Evolutionary conservation across 2,329 filamentous ascomycete species (phyloP), one percentile per base, ranked within the genome.

Genomic region (Fonsecaea pugnacius): DNA sequence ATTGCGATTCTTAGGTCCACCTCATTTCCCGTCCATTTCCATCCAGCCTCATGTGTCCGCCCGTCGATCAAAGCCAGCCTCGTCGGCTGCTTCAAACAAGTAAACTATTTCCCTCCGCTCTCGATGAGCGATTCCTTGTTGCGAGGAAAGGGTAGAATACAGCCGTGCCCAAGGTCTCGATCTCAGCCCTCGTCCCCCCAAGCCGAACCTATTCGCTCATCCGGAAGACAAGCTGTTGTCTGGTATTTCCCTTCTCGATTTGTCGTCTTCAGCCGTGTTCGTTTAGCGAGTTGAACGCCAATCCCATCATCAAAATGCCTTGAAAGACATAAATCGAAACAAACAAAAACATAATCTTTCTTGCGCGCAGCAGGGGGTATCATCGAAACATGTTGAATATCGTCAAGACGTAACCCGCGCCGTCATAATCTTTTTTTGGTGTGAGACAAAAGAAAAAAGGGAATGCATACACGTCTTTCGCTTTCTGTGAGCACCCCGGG

Each of bases 371-470:
- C 46, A 60, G 60, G 61, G 67, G 66, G 64, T 67, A 69, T 69
- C 65, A 66, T 67, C 57, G 46, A 51, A 69, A 69, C 65, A 69
- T 67, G 66, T 67, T 69, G 66, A 69, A 69, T 67, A 67, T 67
- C 65, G 66, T 68, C 66, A 68, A 62, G 64, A 69, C 62, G 56
- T 56, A 59, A 60, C 67, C 67, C 66, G 59, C 66, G 63, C 66
- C 62, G 48, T 59, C 48, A 57, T 53, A 52, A 59, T 55, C 43
- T 46, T 32, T 30, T 58, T 35, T 40, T 64, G 40, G 56, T 36
- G 43, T 51, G n/a, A 48, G 24, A 54, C 36, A 40, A 43, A 51
- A 16, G 35, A 21, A 30, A 46, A 52, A 60, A 53, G 40, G 52
- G 50, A 43, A 40, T 59, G 46, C 55, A 48, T 33, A 16, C 36